phyloP scores from a whole-genome alignment of 371 early-diverging fungal species.

The Mucor saturninus region DNA sequence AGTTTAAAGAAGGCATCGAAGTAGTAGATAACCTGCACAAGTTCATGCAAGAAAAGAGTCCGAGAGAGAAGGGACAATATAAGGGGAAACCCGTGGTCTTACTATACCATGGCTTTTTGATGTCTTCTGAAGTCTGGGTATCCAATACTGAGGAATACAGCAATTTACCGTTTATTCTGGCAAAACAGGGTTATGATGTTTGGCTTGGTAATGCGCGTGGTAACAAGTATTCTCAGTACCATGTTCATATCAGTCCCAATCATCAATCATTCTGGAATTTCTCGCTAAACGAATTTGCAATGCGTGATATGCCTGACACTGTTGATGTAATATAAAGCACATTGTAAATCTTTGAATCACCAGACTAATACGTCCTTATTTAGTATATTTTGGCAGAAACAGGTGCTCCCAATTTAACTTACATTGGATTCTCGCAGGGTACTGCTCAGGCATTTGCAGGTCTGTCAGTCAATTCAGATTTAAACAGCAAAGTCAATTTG shows the following conservation, averaged over 20 bases:
- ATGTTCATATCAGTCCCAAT: slow-evolving; percentile 67
- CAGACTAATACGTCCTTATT: background rate
- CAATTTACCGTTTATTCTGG: slow-evolving; percentile 74
- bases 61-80: slow-evolving; percentile 19
- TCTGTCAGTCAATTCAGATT: slow-evolving; percentile 76
- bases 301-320: slow-evolving; percentile 85
- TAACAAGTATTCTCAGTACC: slow-evolving; percentile 94
- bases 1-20: slow-evolving; percentile 25
- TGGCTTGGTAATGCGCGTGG: slow-evolving; percentile 98
- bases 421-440: slow-evolving; percentile 97
- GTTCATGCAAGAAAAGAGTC: slow-evolving; percentile 29
- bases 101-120: slow-evolving; percentile 94
- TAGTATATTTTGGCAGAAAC: slow-evolving; percentile 85
- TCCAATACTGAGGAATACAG: slow-evolving; percentile 75
- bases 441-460: slow-evolving; percentile 93
- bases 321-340: slow-evolving; percentile 67
- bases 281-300: slow-evolving; percentile 89
- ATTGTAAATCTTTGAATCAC: background rate
- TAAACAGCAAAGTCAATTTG: slow-evolving; percentile 84
- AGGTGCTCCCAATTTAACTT: slow-evolving; percentile 78
- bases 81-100: slow-evolving; percentile 81
- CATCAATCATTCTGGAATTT: slow-evolving; percentile 92
- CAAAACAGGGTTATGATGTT: slow-evolving; percentile 92
- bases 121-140: slow-evolving; percentile 93
- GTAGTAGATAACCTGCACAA: slow-evolving; percentile 42